Base-by-base conservation (phyloP, 495 filamentous ascomycete genomes). In the Penicillium daleae region DNA sequence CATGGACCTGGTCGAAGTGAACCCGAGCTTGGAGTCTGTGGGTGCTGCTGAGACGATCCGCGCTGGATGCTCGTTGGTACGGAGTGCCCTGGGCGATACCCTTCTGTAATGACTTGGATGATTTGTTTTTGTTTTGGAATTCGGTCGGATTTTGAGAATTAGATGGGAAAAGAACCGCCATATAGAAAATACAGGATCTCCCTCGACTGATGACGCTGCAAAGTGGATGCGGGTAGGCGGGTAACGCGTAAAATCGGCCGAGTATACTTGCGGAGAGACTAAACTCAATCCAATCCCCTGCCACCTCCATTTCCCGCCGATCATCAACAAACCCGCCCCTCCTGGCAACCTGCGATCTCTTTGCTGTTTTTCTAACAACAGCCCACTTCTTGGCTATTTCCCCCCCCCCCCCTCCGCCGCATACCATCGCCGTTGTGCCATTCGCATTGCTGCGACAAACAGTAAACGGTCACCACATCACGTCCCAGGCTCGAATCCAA, bases 1-100 rank as follows among this genome's bases (percentile, higher is more conserved):
- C 13, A 87, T 99, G 79, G 95, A 99, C 74, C 79, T 99, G 72
- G 96, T 92, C 21, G 95, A 99, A 78, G 96, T 99, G 60, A 99
- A 99, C 79, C 94, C 94, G 8, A 90, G 86, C 61, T 77, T 96
- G 63, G 93, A 91, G 65, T 78, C 79, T 17, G 83, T 87, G 52
- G 93, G 92, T 2, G 93, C 92, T 1, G 82, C 84, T 29, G 93
- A 97, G 75, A 99, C 95, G 2, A 90, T 99, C 61, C 79, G 93
- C 32, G 90, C 93, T 8, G 95, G 95, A 2, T 95, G 92, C 74
- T 94, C 90, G 46, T 79, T 99, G 63, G 91, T 99, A 12, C 83
- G 95, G 54, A 97, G 94, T 76, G 93, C 92, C 9, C 72, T 97
- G 57, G 95, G 95, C 12, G 95, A 99, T 79, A 95, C 90, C 54